Evolutionary conservation across 2,329 filamentous ascomycete species (phyloP).

Genomic region (Rosellinia necatrix): DNA sequence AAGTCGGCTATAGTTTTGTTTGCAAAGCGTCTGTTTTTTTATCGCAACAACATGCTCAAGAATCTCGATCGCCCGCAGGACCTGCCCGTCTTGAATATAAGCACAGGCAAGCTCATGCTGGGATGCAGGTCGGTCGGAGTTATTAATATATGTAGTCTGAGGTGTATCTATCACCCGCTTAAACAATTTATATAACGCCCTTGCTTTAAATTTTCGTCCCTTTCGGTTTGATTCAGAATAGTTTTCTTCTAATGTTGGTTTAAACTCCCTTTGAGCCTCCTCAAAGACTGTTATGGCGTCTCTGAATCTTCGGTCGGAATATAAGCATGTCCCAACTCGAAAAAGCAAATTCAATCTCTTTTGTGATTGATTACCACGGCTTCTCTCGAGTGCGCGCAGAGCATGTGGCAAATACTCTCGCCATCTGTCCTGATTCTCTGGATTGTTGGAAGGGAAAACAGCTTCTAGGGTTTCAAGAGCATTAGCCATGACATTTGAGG

Average conservation of each 20-base stretch:
- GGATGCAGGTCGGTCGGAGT: neutral
- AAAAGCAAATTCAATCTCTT: constrained; percentile 30
- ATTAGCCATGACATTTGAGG: neutral
- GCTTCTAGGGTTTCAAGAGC: neutral
- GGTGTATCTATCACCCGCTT: no score
- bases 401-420: constrained; percentile 38
- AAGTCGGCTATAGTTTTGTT: neutral
- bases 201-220: constrained; percentile 20
- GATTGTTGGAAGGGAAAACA: constrained; percentile 13
- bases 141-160: no score
- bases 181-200: no score
- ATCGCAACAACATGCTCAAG: constrained; percentile 16
- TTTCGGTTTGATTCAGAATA: neutral
- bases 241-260: no score
- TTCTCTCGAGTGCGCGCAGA: constrained; percentile 21
- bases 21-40: neutral
- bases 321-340: constrained; percentile 31
- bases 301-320: constrained; percentile 28
- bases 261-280: constrained; percentile 16
- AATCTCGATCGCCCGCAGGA: no score
- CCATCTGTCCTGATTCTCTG: constrained; percentile 29
- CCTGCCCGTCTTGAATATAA: constrained; percentile 23
- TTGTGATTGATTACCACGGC: constrained; percentile 17
- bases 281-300: constrained; percentile 22
- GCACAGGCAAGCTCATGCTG: neutral